Base-by-base conservation (phyloP, 1,284 basidiomycete genomes). In the Porodaedalea pini region DNA sequence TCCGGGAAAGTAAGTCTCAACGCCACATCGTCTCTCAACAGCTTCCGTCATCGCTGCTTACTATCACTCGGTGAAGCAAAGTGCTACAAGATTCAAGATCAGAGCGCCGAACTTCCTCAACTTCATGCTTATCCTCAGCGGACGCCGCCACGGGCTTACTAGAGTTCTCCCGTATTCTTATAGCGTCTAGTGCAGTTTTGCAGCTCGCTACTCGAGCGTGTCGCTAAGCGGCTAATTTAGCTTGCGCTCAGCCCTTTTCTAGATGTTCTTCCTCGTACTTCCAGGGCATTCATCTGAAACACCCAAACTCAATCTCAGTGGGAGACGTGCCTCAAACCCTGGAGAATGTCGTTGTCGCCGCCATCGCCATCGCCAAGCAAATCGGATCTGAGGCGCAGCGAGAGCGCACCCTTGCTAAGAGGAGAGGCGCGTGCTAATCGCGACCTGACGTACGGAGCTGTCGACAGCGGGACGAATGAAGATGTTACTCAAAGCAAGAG, bases 361-460 rank as follows among this genome's bases (percentile, higher is more conserved):
- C 23, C n/a, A 7, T 17, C 31, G 23, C 19, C 23, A 13, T 51
- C 49, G 32, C 49, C 11, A n/a, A 51, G 25, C 32, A 19, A 10
- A 13, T 11, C 34, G 6, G 34, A 51, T 8, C 31, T 51, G 19
- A 29, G 32, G 15, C 49, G 51, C 36, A 53, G 31, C 13, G 51
- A 53, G 25, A 53, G 19, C 25, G 40, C 51, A 19, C 51, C 51
- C 10, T 25, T 53, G 11, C 32, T 53, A 10, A 15, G 10, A 8
- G 40, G 36, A 23, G 13, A 31, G 13, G 25, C 4, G 4, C n/a
- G 11, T 10, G n/a, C 36, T 27, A 27, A 53, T 29, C 13, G 17
- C 8, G 23, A 51, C 37, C 34, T 51, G 10, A 37, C 41, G 8
- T 53, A 53, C 25, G 51, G 51, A 40, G 11, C 51, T 19, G 39